Evolutionary conservation across 2,329 filamentous ascomycete species (phyloP), one percentile per base, ranked within the genome.

Genomic region (Diaporthe amygdali): DNA sequence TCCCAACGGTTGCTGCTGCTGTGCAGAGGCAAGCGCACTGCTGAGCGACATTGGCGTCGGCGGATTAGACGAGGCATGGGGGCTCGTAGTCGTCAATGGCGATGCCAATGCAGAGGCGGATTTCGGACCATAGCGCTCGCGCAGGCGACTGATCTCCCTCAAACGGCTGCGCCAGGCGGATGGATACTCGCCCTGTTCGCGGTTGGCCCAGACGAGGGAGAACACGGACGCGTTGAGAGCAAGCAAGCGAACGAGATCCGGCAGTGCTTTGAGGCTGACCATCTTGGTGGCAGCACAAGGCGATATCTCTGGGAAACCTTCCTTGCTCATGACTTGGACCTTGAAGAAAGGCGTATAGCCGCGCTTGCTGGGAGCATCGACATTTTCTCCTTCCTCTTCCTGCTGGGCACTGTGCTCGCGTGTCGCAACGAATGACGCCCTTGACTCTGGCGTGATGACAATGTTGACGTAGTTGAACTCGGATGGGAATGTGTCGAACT

Each of bases 401-500:
- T 61, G 77, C 75, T 76, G 78, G 74, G 79, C 78, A 4, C 81
- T 78, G 56, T 81, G 77, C 66, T 87, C 82, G 22, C 91, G 84
- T 7, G 88, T 89, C 61, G 93, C 91, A 46, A 94, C 87, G 77
- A 95, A 96, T 2, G 92, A 93, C 3, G 91, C 91, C 49, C 92
- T 88, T 5, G 94, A 95, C 73, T 95, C 93, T 0, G 96, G 96
- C 2, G 94, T 94, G 78, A 99, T 96, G 76, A 98, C 93, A 77
- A 99, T 98, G 79, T 98, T 95, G 79, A 99, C 95, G 78, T 94
- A 97, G 79, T 98, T 98, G 86, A 99, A 97, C 70, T 96, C 93
- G 0, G 95, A 97, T 0, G 94, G 94, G 76, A 99, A 97, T 0
- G 94, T 97, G 79, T 97, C 90, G 79, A 97, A 97, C 68, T 89